These are phyloP conservation scores for Irpex sp. DNA, from an alignment of 1,284 basidiomycete genomes.

Conservation along the genomic window DNA sequence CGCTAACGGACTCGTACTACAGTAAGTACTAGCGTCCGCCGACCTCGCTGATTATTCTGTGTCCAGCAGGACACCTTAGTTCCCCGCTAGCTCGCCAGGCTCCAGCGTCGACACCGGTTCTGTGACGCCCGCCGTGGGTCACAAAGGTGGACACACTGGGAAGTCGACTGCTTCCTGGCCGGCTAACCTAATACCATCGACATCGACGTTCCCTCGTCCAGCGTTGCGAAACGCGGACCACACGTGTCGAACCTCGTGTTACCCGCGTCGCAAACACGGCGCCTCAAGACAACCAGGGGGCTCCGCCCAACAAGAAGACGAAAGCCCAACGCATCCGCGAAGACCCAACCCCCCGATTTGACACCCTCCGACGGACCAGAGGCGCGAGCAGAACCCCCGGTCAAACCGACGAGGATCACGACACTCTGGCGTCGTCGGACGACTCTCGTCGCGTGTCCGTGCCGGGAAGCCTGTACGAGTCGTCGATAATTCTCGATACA, in stretches of 20 bases:
- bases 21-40: no score
- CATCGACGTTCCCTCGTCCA: neutral
- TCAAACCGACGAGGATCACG: neutral
- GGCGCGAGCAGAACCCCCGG: neutral
- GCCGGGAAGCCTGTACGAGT: neutral
- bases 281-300: neutral
- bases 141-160: neutral
- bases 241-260: neutral
- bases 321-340: neutral
- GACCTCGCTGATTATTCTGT: neutral
- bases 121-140: neutral
- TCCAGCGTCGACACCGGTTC: neutral
- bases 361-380: neutral
- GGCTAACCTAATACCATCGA: neutral
- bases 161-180: neutral
- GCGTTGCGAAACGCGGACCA: neutral
- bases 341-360: neutral
- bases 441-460: neutral
- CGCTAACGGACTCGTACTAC: no score
- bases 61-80: neutral
- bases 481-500: neutral
- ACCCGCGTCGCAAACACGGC: neutral
- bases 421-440: neutral
- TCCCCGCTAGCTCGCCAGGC: neutral
- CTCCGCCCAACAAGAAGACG: neutral